Base-by-base conservation (phyloP, 2,329 filamentous ascomycete genomes). In the Cladosporium sp. region DNA sequence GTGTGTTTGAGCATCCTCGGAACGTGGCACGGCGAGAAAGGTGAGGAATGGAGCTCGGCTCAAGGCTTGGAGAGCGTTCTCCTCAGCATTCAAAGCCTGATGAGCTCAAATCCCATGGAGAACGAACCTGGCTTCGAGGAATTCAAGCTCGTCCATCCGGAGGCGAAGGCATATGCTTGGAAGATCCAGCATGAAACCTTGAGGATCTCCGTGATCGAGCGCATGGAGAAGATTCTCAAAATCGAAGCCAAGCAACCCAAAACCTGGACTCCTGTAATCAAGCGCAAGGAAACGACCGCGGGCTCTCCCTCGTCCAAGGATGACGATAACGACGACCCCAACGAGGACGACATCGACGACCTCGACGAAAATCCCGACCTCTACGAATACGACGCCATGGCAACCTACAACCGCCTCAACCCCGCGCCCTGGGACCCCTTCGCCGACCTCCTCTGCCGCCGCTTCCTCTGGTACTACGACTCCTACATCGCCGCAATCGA, bases 391-490 rank as follows among this genome's bases (percentile, higher is more conserved):
- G 73, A 77, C 49, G 65, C 64, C n/a, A 62, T 64, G 46, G 64
- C 63, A 5, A 58, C 61, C 1, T 66, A 60, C 53, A 54, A 56
- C 32, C 60, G 59, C 9, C 54, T 64, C 5, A 63, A 65, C 13
- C 28, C 53, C 2, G 66, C 81, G 1, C 77, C 81, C 0, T 95
- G 89, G 68, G 87, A 95, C 59, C 89, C 90, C 0, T 97, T 97
- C 73, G 85, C 84, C 59, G 92, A 97, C 64, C 76, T 95, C 4
- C 88, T 86, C 77, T 97, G 97, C 71, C 84, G 87, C 35, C 83
- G 91, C 1, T 96, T 97, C 66, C 74, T 97, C 11, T 97, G 93
- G 93, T 97, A 97, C 71, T 95, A 88, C 68, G 87, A 95, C 59
- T 87, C 87, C 3, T 97, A 97, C 65, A 74, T 93, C 18, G 74